Conservation (phyloP, 2,329 filamentous ascomycete species). For the Epichloe aotearoae region DNA sequence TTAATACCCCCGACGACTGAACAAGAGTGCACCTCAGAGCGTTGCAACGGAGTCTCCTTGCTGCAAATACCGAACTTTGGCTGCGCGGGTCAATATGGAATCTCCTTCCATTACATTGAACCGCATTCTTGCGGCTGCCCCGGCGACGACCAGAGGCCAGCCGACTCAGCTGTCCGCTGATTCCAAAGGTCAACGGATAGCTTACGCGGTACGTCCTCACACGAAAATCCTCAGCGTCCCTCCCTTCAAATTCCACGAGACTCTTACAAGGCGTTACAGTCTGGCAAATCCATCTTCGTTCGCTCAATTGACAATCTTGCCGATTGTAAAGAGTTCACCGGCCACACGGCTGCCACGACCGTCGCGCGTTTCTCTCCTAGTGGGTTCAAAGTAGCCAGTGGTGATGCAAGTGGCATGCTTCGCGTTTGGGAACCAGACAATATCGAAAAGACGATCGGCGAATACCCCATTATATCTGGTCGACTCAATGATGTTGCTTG, state of each 20-base stretch:
- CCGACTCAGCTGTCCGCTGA: constrained; percentile 83
- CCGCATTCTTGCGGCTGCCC: constrained; percentile 72
- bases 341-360: constrained; percentile 78
- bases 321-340: constrained; percentile 76
- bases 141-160: constrained; percentile 71
- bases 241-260: constrained; percentile 2
- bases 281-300: constrained; percentile 92
- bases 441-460: constrained; percentile 74
- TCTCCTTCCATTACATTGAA: constrained; percentile 40
- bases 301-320: constrained; percentile 86
- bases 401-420: constrained; percentile 72
- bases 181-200: constrained; percentile 78
- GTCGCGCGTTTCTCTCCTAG: constrained; percentile 90
- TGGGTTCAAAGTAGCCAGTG: constrained; percentile 88
- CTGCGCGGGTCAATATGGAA: constrained; percentile 15
- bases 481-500: constrained; percentile 94
- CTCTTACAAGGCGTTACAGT: constrained; percentile 34
- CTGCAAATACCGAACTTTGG: neutral
- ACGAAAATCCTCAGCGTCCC: neutral
- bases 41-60: neutral
- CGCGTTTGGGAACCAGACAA: constrained; percentile 88
- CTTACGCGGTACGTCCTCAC: constrained; percentile 62
- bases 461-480: constrained; percentile 88
- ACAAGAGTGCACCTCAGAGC: neutral
- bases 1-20: no score